phyloP scores from a whole-genome alignment of 495 filamentous ascomycete genomes.

The Evansstolkia leycettana region DNA sequence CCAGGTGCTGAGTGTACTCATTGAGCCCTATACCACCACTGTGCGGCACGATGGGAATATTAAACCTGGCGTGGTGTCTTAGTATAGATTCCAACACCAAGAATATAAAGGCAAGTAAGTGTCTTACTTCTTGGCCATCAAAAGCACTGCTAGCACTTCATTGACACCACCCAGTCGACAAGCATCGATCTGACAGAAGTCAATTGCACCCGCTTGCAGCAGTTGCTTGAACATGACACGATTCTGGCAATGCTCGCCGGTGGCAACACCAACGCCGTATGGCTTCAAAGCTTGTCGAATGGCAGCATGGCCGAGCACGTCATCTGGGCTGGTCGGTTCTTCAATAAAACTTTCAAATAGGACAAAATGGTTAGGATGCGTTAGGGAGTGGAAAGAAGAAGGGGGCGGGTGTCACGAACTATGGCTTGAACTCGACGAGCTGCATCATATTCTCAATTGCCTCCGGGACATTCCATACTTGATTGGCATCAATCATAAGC shows the following conservation, averaged over 20 bases:
- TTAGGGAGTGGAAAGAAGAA: too few species aligned
- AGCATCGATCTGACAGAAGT: conserved; percentile 83
- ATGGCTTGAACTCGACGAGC: conserved; percentile 75
- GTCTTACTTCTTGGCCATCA: conserved; percentile 87
- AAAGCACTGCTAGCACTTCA: conserved; percentile 80
- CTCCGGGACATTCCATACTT: conserved; percentile 87
- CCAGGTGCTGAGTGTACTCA: conserved; percentile 89
- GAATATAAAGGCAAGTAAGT: too few species aligned
- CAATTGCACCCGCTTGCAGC: conserved; percentile 63
- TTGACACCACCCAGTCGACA: conserved; percentile 91
- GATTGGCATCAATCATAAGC: conserved; percentile 95
- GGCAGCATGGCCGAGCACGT: conserved; percentile 78
- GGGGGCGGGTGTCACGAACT: too few species aligned
- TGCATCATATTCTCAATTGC: conserved; percentile 79
- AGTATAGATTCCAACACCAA: too few species aligned
- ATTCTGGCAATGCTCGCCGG: conserved; percentile 96
- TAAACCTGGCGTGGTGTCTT: too few species aligned
- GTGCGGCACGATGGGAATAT: conserved; percentile 78
- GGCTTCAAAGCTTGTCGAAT: conserved; percentile 68
- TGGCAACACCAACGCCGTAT: conserved; percentile 73
- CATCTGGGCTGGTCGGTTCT: conserved; percentile 86
- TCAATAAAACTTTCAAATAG: too few species aligned
- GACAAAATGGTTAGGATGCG: too few species aligned
- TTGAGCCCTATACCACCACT: conserved; percentile 82
- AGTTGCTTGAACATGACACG: conserved; percentile 91